Conservation (phyloP, 23 red algal species). For the Gracilaria caudata region DNA sequence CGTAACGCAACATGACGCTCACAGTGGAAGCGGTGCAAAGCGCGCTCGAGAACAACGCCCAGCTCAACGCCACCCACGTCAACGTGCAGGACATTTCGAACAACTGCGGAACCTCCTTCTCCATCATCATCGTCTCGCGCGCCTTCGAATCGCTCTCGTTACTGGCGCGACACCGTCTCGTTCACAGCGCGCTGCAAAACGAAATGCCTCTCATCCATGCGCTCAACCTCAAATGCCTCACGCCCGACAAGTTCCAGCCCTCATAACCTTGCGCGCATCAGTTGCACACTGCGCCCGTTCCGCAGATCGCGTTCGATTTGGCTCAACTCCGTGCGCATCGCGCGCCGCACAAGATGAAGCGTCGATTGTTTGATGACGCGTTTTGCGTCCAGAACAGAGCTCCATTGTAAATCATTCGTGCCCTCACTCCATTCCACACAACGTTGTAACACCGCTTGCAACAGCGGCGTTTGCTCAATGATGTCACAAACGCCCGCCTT, state of each 20-base stretch:
- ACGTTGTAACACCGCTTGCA: conserved; percentile 7
- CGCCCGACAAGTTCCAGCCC: background rate
- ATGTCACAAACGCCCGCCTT: background rate
- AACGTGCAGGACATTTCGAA: conserved; percentile 46
- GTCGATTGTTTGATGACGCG: background rate
- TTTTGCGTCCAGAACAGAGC: conserved; percentile 6
- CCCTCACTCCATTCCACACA: background rate
- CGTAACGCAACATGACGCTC: conserved; percentile 8
- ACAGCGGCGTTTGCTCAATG: background rate
- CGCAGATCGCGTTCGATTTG: conserved; percentile 6
- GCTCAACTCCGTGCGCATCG: conserved; percentile 18
- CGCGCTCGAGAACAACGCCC: background rate
- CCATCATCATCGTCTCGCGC: conserved; percentile 12
- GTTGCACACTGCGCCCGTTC: background rate
- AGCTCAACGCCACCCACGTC: background rate
- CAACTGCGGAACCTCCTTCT: conserved; percentile 50
- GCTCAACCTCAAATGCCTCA: conserved; percentile 34
- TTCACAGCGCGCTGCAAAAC: conserved; percentile 23
- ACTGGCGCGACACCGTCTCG: conserved; percentile 45
- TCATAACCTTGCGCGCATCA: conserved; percentile 12
- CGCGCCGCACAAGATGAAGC: background rate
- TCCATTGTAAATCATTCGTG: conserved; percentile 16
- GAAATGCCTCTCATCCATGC: conserved; percentile 47
- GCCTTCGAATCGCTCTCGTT: conserved; percentile 25
- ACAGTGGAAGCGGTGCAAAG: background rate